Conservation (phyloP, 768 basidiomycete species). For the Boletales sp. region DNA sequence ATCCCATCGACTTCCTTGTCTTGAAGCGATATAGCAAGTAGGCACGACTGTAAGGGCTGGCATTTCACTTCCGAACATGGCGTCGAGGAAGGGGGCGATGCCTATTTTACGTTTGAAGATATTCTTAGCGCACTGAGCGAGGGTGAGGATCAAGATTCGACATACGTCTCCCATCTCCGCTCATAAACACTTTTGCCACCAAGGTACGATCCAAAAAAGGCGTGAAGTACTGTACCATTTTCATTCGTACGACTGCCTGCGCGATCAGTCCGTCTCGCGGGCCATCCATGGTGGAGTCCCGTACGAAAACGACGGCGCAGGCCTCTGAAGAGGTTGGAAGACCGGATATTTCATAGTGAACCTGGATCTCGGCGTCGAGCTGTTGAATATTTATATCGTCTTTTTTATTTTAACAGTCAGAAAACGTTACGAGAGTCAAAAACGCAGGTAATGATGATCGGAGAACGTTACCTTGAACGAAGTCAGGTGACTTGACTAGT, state of each 20-base stretch:
- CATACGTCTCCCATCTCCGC: constrained; percentile 14
- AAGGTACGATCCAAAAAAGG: constrained; percentile 23
- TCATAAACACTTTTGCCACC: constrained; percentile 26
- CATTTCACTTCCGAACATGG: constrained; percentile 20
- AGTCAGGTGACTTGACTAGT: constrained; percentile 35
- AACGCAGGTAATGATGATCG: background rate
- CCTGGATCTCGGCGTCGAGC: constrained; percentile 6
- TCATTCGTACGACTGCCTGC: constrained; percentile 14
- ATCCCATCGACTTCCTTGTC: constrained; percentile 22
- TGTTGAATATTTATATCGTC: constrained; percentile 11
- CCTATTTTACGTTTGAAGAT: constrained; percentile 5
- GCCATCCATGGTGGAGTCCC: constrained; percentile 17
- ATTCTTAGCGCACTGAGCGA: constrained; percentile 1
- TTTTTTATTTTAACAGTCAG: constrained; percentile 1
- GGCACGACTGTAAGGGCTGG: constrained; percentile 28
- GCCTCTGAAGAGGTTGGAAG: constrained; percentile 39
- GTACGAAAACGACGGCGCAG: constrained; percentile 44
- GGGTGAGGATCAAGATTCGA: background rate
- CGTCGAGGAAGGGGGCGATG: constrained; percentile 15
- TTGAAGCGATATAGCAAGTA: constrained; percentile 17
- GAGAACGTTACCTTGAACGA: constrained; percentile 37
- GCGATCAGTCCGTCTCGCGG: constrained; percentile 6
- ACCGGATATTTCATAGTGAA: constrained; percentile 49
- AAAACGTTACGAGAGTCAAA: background rate
- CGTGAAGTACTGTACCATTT: constrained; percentile 6